Percentiles rank a stretch among this genome's conserved stretches.
Conservation (phyloP, 1,284 basidiomycete species). For the Ceratobasidium sp. region DNA sequence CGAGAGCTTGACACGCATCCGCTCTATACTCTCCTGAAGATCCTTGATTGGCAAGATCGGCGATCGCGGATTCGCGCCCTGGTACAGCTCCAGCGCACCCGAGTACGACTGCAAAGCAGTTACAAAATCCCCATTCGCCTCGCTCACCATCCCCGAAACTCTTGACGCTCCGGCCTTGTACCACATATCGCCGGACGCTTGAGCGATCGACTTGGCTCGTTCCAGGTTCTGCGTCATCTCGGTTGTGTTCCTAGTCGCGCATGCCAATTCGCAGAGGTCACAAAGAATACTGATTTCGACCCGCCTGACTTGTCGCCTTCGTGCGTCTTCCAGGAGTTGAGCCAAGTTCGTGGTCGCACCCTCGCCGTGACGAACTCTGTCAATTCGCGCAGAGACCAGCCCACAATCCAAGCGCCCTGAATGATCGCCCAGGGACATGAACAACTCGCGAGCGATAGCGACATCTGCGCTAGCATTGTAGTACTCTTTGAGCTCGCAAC, state of each 20-base stretch:
- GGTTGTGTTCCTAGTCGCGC: neutral
- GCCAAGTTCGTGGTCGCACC: neutral
- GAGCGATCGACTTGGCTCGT: slow-evolving; percentile 3
- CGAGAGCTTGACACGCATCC: slow-evolving; percentile 1
- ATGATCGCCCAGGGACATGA: slow-evolving; percentile 1
- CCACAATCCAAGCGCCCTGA: neutral
- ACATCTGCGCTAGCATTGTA: slow-evolving; percentile 4
- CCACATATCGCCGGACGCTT: slow-evolving; percentile 11
- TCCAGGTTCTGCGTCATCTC: neutral
- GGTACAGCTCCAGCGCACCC: neutral
- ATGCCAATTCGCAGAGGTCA: slow-evolving; percentile 11
- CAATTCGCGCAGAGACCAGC: slow-evolving; percentile 1
- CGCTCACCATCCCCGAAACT: slow-evolving; percentile 4
- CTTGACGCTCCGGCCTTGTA: slow-evolving; percentile 1
- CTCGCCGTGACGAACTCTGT: neutral
- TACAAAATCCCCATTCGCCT: neutral
- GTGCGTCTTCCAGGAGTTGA: slow-evolving; percentile 2
- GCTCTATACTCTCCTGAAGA: neutral
- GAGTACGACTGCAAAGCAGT: slow-evolving; percentile 7
- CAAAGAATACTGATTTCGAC: slow-evolving; percentile 5
- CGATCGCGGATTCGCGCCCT: neutral
- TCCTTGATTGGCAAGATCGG: slow-evolving; percentile 11
- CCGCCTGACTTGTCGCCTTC: neutral
- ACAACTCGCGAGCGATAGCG: neutral
- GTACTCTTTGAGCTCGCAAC: slow-evolving; percentile 19